These are phyloP conservation scores for Starmerella vitae DNA, from an alignment of 805 yeast genomes.

Conservation along the genomic window DNA sequence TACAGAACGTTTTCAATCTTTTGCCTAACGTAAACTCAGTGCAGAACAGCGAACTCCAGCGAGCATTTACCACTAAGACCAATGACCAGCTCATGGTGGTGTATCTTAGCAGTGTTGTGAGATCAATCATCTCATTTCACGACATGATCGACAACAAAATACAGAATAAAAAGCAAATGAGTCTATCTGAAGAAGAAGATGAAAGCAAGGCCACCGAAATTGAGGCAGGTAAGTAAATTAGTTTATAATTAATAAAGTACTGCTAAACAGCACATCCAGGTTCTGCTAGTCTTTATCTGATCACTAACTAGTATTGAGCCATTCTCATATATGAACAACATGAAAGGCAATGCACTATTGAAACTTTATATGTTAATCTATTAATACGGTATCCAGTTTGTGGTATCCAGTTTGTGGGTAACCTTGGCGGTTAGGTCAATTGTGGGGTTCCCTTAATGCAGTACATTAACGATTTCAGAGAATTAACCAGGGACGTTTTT, in stretches of 20 bases:
- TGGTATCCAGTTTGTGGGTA: too few species aligned
- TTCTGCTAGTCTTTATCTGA: too few species aligned
- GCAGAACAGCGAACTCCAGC: slow-evolving; percentile 33
- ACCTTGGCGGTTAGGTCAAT: too few species aligned
- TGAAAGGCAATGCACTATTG: background rate
- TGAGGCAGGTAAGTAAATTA: too few species aligned
- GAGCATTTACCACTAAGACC: slow-evolving; percentile 82
- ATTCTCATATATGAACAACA: too few species aligned
- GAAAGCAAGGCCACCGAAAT: slow-evolving; percentile 4
- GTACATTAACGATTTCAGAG: slow-evolving; percentile 4
- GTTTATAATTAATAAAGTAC: too few species aligned
- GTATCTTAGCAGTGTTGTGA: slow-evolving; percentile 74
- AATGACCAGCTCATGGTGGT: slow-evolving; percentile 93
- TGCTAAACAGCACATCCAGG: too few species aligned
- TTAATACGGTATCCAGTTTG: background rate
- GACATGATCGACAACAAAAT: slow-evolving; percentile 92
- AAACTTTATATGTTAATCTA: background rate
- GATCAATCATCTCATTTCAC: slow-evolving; percentile 93
- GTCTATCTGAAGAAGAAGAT: slow-evolving; percentile 1
- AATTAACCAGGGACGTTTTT: slow-evolving; percentile 13
- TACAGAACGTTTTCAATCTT: slow-evolving; percentile 88
- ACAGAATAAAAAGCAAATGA: slow-evolving; percentile 44
- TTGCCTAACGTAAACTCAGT: slow-evolving; percentile 56
- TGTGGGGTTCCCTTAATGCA: too few species aligned
- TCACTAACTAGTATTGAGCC: too few species aligned